Evolutionary conservation across 139 green algal species (phyloP), one percentile per base, ranked within the genome.

Genomic region (Chlamydomonas sphaeroides): DNA sequence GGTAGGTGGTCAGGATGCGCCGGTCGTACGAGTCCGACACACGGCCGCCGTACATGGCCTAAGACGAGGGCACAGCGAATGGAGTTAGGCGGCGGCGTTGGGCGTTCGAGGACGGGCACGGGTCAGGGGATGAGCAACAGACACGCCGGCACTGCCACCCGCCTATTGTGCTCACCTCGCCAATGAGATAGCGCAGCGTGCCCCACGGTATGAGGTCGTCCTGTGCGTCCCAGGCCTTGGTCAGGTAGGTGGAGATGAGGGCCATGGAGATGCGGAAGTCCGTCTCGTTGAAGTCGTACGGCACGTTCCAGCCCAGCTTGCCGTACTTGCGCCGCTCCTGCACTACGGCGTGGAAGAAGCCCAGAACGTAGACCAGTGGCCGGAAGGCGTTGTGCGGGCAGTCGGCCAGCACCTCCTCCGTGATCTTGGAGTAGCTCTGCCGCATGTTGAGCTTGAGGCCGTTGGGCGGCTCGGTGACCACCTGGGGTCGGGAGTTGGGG

Each of bases 231-330:
- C 87, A 90, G 1, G 92, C 90, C 86, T 98, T 98, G 48, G 87
- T 90, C 25, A 96, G 88, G 87, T 97, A 98, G 21, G 94, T 96
- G 53, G 81, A 86, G 75, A 97, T 94, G 66, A 98, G 88, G 10
- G 91, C 89, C 85, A 96, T 92, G 76, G 88, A 94, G 87, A 98
- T 98, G 51, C 95, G 86, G 88, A 97, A 96, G 88, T 98, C 95
- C 32, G 95, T 98, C 81, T 97, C 95, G 86, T 97, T 98, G 91
- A 98, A 98, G 89, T 98, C 95, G 78, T 97, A 97, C 11, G 93
- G 87, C 66, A 98, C 94, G 78, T 98, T 98, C 95, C 94, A 97
- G 25, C 95, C 95, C 61, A 98, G 90, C 88, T 97, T 97, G 75
- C 95, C 94, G 79, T 97, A 98, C 91, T 98, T 98, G 69, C 95